Evolutionary conservation across 2,329 filamentous ascomycete species (phyloP).

Genomic region (Aspergillus sp.): DNA sequence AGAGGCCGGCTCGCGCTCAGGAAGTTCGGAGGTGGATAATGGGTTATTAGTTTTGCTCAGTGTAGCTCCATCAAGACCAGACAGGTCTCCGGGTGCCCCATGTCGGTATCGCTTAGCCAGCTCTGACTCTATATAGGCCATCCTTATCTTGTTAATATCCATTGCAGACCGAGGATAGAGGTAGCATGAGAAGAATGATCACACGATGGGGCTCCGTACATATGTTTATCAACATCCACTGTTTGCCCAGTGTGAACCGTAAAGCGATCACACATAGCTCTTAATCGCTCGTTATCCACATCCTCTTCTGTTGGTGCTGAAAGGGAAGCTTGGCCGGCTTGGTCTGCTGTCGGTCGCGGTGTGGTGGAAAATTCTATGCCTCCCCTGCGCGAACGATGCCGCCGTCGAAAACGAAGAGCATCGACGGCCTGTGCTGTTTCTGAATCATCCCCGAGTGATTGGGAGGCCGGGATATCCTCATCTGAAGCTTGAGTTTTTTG

Average conservation of each 20-base stretch:
- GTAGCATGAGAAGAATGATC: not conserved
- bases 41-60: constrained; percentile 13
- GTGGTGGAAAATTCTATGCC: constrained; percentile 48
- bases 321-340: constrained; percentile 13
- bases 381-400: constrained; percentile 37
- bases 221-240: constrained; percentile 60
- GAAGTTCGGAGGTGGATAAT: constrained; percentile 23
- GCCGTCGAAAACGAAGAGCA: constrained; percentile 40
- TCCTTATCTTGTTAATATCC: constrained; percentile 62
- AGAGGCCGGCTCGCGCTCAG: constrained; percentile 50
- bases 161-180: constrained; percentile 14
- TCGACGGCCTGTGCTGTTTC: constrained; percentile 27
- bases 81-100: constrained; percentile 18
- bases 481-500: constrained; percentile 12
- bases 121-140: constrained; percentile 66
- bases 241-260: constrained; percentile 59
- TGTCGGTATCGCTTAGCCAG: constrained; percentile 55
- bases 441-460: constrained; percentile 13
- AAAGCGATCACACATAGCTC: constrained; percentile 53
- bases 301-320: constrained; percentile 31
- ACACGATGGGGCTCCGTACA: constrained; percentile 52
- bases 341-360: constrained; percentile 23
- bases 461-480: constrained; percentile 11
- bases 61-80: constrained; percentile 6
- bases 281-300: constrained; percentile 34